Conservation (phyloP, 202 grass and related monocot species). For the Tripidium arundinaceum region DNA sequence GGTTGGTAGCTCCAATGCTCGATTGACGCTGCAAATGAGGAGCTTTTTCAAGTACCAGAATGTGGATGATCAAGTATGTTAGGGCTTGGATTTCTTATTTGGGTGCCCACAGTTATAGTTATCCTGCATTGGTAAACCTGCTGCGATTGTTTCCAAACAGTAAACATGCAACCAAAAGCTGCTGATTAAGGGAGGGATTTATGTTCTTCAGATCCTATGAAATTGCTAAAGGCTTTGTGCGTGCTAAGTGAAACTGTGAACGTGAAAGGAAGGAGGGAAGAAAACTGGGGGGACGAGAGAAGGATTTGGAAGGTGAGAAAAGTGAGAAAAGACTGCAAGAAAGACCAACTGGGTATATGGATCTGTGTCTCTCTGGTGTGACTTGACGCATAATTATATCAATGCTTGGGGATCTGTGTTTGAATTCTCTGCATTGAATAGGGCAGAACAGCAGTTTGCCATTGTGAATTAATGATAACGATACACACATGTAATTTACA, state of each 20-base stretch:
- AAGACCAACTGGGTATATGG: neutral
- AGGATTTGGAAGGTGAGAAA: neutral
- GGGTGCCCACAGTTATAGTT: neutral
- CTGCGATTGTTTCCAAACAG: too few species aligned
- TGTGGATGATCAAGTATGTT: neutral
- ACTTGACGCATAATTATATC: neutral
- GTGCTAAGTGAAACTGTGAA: neutral
- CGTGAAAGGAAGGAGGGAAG: neutral
- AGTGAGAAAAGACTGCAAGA: neutral
- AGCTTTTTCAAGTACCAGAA: neutral
- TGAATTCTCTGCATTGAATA: neutral
- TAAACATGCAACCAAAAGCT: neutral
- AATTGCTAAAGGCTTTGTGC: neutral
- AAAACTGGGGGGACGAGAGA: neutral
- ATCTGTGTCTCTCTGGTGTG: neutral
- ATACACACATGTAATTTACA: neutral
- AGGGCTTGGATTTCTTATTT: neutral
- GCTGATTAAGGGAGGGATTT: neutral
- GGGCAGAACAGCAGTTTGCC: neutral
- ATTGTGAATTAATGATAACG: slow-evolving; percentile 1
- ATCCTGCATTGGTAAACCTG: neutral
- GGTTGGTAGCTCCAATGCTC: neutral
- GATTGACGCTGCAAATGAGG: neutral
- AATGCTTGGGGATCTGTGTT: neutral
- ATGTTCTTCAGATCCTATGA: neutral